Conservation (phyloP, 1,284 basidiomycete species). For the Vanrija pseudolonga region DNA sequence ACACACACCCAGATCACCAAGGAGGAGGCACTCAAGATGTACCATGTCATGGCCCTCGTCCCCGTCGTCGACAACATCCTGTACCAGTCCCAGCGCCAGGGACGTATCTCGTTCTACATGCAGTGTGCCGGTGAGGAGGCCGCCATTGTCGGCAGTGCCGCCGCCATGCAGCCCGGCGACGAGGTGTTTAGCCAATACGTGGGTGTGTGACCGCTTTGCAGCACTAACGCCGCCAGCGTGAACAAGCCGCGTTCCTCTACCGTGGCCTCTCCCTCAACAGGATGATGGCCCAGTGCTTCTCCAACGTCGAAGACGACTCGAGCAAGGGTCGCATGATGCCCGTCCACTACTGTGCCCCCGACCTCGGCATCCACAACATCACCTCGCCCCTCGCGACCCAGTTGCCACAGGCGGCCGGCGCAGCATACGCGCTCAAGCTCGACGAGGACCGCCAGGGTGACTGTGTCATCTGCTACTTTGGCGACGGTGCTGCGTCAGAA, state of each 20-base stretch:
- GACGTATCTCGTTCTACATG: slow-evolving; percentile 84
- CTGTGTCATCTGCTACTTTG: slow-evolving; percentile 86
- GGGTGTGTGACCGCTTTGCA: slow-evolving; percentile 2
- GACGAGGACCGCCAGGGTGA: slow-evolving; percentile 68
- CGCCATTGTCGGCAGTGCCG: slow-evolving; percentile 82
- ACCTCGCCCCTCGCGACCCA: slow-evolving; percentile 92
- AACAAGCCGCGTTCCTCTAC: slow-evolving; percentile 86
- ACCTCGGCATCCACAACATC: slow-evolving; percentile 87
- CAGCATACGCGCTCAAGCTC: slow-evolving; percentile 81
- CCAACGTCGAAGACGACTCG: slow-evolving; percentile 72
- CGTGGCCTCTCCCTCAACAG: slow-evolving; percentile 70
- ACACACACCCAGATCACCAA: slow-evolving; percentile 54
- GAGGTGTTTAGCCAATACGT: slow-evolving; percentile 63
- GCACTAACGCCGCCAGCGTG: slow-evolving; percentile 60
- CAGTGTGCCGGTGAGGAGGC: slow-evolving; percentile 84
- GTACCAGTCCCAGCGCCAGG: slow-evolving; percentile 88
- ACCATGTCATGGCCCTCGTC: slow-evolving; percentile 77
- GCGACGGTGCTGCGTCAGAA: slow-evolving; percentile 60
- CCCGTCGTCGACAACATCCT: slow-evolving; percentile 82
- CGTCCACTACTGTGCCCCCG: slow-evolving; percentile 79
- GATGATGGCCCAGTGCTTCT: slow-evolving; percentile 84
- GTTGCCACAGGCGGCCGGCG: slow-evolving; percentile 92
- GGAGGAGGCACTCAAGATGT: slow-evolving; percentile 67
- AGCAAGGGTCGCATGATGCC: slow-evolving; percentile 89
- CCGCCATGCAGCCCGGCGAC: slow-evolving; percentile 75